Evolutionary conservation across 257 asterid genomes (phyloP), one percentile per base, ranked within the genome.

Genomic region (Ilex asprella): DNA sequence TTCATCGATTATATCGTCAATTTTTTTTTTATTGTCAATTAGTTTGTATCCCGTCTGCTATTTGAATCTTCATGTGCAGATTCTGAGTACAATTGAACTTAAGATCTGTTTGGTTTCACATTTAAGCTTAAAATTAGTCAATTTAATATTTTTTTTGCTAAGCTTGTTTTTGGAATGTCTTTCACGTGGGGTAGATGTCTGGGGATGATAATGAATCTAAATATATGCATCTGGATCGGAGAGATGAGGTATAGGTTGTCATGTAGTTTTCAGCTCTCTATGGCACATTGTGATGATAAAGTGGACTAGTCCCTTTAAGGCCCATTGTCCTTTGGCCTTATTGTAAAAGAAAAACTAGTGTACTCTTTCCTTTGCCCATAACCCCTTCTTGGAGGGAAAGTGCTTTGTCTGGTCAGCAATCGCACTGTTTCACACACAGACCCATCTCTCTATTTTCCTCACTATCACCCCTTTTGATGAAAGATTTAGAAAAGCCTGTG

Each of bases 361-460:
- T 49, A 59, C 31, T 59, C 72, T 69, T 61, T 65, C 56, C 64
- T 67, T 73, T 66, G 15, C 56, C 59, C 62, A 67, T 64, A 69
- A 30, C 67, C 27, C 27, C 64, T 49, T 32, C 66, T 63, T 64
- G 72, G 70, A 31, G 64, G 50, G 71, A 59, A 69, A 79, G 80
- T 76, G 78, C 72, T 68, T 80, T 73, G 50, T 64, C 73, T 62
- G 73, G 80, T 73, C 82, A 79, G 79, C 95, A 86, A 62, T 73
- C 64, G 59, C 78, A 78, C 80, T 77, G 72, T 79, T 72, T 50
- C 74, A 71, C 71, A 60, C 83, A 80, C 76, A 83, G 67, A 39
- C 73, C 64, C 64, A 76, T 74, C 73, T 73, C 77, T 74, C 71
- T 69, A 68, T 70, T 35, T 35, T 35, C 50, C 71, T 77, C 85